Base-by-base conservation (phyloP, 208 protist genomes). In the Crithidia brevicula region DNA sequence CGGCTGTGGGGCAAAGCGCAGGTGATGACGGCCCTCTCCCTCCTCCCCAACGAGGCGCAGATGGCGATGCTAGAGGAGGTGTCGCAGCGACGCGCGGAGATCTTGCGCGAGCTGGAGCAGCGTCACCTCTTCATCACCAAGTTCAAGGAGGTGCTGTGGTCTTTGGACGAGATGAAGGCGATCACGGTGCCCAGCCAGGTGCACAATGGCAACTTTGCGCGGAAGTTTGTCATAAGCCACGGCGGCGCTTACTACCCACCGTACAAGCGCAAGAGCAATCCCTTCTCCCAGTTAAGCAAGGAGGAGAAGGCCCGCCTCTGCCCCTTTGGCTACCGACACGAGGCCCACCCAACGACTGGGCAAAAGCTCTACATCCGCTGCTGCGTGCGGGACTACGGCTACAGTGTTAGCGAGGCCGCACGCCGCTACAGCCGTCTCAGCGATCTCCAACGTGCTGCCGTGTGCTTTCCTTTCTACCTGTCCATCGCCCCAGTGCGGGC, bases 381-480 rank as follows among this genome's bases (percentile, higher is more conserved):
- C 74, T 89, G 79, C 52, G 65, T 56, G 13, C 86, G 86, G 0
- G 91, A 96, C 63, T 96, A 96, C 63, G 91, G 91, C 49, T 43
- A 93, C 31, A 10, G 47, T 1, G 71, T 83, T 18, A 63, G 67
- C 13, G 81, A 93, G 34, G 67, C 78, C 11, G 54, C 75, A 38
- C 50, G 66, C 23, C 69, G 74, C 31, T 94, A 74, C 69, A 23
- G 53, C 0, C 23, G 54, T 11, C 81, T 96, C 1, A 81, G 70
- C 8, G 88, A 96, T 22, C 62, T 90, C 50, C 88, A 96, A 68
- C 77, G 79, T 36, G 82, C 86, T 1, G 91, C 91, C 28, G 47
- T 96, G 64, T 79, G 86, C 36, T 96, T 94, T 60, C 89, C 86
- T 30, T 96, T 96, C 50, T 90, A 85, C 46, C 43, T 76, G 13